A percentile compares a stretch with the other conserved stretches of the same genome.
phyloP scores from a whole-genome alignment of 768 basidiomycete species.

The Rhodocollybia butyracea region DNA sequence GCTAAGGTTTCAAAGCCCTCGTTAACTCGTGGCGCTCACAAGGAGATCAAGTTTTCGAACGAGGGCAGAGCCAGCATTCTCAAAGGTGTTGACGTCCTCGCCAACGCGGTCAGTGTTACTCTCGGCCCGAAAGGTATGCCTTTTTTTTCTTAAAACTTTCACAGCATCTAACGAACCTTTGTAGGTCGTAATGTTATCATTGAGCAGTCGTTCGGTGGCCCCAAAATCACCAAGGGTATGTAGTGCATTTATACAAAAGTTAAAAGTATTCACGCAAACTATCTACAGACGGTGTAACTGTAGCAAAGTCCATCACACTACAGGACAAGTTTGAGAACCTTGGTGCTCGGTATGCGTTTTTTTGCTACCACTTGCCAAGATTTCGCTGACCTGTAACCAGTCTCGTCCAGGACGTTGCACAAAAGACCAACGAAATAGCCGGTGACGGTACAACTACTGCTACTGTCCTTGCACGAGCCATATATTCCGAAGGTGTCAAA shows the following conservation, averaged over 20 bases:
- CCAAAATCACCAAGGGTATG: conserved; percentile 94
- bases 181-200: conserved; percentile 97
- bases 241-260: conserved; percentile 9
- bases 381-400: conserved; percentile 33
- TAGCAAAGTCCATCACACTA: conserved; percentile 90
- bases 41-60: conserved; percentile 96
- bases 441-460: conserved; percentile 99
- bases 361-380: background rate
- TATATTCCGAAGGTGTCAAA: conserved; percentile 98
- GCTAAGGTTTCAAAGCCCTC: conserved; percentile 52
- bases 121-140: conserved; percentile 88
- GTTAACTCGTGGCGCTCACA: conserved; percentile 74
- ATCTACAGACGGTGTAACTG: conserved; percentile 86
- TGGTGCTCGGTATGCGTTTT: conserved; percentile 72
- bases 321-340: conserved; percentile 99
- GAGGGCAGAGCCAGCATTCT: conserved; percentile 92
- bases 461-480: conserved; percentile 93
- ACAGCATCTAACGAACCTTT: conserved; percentile 10
- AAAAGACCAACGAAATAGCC: conserved; percentile 95
- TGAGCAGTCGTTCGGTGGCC: conserved; percentile 85
- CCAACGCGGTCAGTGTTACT: conserved; percentile 95
- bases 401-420: conserved; percentile 92
- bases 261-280: conserved; percentile 5
- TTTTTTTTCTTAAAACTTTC: background rate
- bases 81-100: conserved; percentile 94